Evolutionary conservation across 2,329 filamentous ascomycete genomes (phyloP), one percentile per base, ranked within the genome.

Genomic region (Coniosporium tulheliwenetii): DNA sequence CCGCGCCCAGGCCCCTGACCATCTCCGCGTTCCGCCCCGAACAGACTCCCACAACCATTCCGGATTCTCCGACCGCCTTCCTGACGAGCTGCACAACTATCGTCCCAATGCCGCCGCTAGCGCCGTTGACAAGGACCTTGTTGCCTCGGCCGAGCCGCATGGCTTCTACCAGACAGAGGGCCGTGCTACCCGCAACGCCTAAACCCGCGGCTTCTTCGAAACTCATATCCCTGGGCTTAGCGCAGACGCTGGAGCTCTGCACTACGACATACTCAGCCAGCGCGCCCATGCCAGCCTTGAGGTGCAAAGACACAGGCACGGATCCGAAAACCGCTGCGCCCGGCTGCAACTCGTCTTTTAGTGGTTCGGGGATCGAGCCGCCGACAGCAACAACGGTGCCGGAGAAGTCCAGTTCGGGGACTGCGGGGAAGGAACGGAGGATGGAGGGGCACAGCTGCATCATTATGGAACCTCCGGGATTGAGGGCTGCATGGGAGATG

Each of bases 91-190:
- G 66, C 34, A 67, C 52, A 2, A 61, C 51, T 40, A 68, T 48
- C 5, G 56, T 56, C 13, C 66, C 67, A 4, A 70, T 62, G 10
- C 65, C 66, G 1, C 66, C 66, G 45, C 65, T 67, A 14, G 65
- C 67, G 8, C 63, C 66, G 44, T 67, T 65, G 5, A 70, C 53
- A 39, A 69, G 44, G 15, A 68, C 16, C 36, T 26, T 15, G 8
- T 29, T 30, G 10, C 13, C 40, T 34, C 14, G 3, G 12, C 14
- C 14, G 12, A 34, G 14, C 32, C 14, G 12, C 32, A 14, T 14
- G 12, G 32, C 32, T 14, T 34, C 32, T 8, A 34, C 14, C 32
- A 34, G 14, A 5, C 12, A n/a, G 3, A 56, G 43, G 14, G 62
- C 61, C 7, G 60, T 61, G 47, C 58, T 50, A 5, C 52, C 59